phyloP scores from a whole-genome alignment of 75 land plant genomes.

The Ceratopteris richardii region DNA sequence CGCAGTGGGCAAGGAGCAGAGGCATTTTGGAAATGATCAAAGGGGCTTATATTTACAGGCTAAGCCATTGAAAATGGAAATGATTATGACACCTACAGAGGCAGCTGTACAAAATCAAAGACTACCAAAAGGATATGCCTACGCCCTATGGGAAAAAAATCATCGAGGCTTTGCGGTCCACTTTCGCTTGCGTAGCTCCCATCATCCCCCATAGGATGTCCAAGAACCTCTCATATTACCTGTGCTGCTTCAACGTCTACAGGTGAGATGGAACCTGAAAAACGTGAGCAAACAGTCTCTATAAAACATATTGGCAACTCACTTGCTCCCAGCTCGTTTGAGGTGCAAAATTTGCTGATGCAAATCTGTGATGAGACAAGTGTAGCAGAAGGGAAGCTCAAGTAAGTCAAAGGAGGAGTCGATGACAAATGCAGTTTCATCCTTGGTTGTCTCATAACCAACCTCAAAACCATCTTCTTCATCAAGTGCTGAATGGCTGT shows the following conservation, averaged over 20 bases:
- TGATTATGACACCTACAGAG: constrained; percentile 88
- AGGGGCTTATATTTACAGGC: constrained; percentile 13
- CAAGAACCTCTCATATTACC: too few relatives aligned
- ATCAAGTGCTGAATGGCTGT: constrained; percentile 23
- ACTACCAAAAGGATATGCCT: constrained; percentile 76
- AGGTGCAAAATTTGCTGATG: too few relatives aligned
- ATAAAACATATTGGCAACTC: too few relatives aligned
- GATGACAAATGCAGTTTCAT: constrained; percentile 16
- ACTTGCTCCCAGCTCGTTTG: constrained; percentile 80
- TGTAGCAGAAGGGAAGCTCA: constrained; percentile 63
- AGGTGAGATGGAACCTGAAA: too few relatives aligned
- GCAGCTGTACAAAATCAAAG: constrained; percentile 67
- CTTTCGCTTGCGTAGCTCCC: neutral
- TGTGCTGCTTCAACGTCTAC: too few relatives aligned
- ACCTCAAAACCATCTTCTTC: constrained; percentile 30
- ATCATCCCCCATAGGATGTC: too few relatives aligned
- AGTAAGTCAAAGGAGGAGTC: constrained; percentile 44
- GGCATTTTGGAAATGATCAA: neutral
- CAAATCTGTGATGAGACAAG: too few relatives aligned
- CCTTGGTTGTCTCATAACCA: constrained; percentile 30
- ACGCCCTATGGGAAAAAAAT: constrained; percentile 69
- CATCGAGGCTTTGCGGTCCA: too few relatives aligned
- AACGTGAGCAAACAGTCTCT: too few relatives aligned
- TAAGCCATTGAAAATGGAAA: constrained; percentile 59
- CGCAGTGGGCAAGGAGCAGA: neutral